These are phyloP conservation scores for Arachis hypogaea DNA, from an alignment of 306 rosid species.

Conservation along the genomic window DNA sequence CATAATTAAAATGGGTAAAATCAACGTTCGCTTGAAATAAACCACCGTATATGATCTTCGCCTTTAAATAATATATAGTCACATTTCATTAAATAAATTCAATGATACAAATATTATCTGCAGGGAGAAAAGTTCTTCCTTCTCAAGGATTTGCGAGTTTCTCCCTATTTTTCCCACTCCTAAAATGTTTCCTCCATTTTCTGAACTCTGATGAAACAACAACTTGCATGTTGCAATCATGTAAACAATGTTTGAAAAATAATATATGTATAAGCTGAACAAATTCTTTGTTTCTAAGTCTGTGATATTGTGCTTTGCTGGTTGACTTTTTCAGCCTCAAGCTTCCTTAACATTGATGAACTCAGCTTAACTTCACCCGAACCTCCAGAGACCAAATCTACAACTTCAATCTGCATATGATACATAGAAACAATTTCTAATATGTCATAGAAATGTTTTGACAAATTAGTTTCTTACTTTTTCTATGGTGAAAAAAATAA, in stretches of 20 bases:
- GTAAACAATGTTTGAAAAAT: neutral
- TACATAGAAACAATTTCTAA: constrained; percentile 21
- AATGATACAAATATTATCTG: no score
- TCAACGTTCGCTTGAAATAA: no score
- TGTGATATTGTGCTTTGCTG: constrained; percentile 32
- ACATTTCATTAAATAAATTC: no score
- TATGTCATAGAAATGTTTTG: neutral
- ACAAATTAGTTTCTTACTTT: constrained; percentile 4
- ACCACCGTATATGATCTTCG: no score
- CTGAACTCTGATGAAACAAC: neutral
- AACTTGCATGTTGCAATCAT: constrained; percentile 8
- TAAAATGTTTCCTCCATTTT: no score
- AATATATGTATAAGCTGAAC: neutral
- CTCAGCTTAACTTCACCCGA: constrained; percentile 75
- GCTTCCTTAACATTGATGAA: constrained; percentile 71
- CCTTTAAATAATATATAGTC: no score
- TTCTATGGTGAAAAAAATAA: neutral
- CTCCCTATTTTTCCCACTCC: no score
- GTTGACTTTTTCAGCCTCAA: constrained; percentile 71
- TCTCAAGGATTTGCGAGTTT: no score
- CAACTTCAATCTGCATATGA: constrained; percentile 90
- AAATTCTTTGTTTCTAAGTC: constrained; percentile 25
- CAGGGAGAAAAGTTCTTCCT: no score
- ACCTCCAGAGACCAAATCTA: constrained; percentile 70
- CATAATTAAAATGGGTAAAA: no score